phyloP scores from a whole-genome alignment of 352 stramenopile species.

The Pythium monospermum region DNA sequence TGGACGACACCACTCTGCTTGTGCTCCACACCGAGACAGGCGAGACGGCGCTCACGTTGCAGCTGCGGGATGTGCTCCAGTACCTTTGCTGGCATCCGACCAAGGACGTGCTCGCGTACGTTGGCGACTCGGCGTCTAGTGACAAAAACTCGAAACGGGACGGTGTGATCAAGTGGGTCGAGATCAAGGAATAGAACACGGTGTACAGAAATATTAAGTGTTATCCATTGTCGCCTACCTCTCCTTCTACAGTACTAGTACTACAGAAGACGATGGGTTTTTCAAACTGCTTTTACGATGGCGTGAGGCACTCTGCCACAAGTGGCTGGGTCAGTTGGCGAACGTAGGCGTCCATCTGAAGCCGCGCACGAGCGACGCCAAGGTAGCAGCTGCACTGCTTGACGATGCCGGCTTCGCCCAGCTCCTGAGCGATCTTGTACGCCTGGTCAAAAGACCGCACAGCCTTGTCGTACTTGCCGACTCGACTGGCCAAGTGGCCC shows the following conservation, averaged over 20 bases:
- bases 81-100: slow-evolving; percentile 79
- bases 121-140: slow-evolving; percentile 68
- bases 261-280: no score
- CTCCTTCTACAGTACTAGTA: no score
- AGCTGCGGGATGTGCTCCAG: slow-evolving; percentile 68
- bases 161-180: slow-evolving; percentile 81
- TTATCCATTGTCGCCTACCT: no score
- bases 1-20: slow-evolving; percentile 67
- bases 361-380: slow-evolving; percentile 51
- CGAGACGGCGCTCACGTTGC: slow-evolving; percentile 48
- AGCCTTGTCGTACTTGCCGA: slow-evolving; percentile 53
- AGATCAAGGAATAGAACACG: slow-evolving; percentile 68
- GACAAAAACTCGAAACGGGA: slow-evolving; percentile 81
- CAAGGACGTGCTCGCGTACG: slow-evolving; percentile 80
- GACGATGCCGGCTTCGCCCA: slow-evolving; percentile 51
- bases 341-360: slow-evolving; percentile 66
- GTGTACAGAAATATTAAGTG: no score
- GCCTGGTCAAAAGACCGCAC: slow-evolving; percentile 76
- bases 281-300: no score
- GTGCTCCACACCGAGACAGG: slow-evolving; percentile 62
- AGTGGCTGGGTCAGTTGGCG: slow-evolving; percentile 46
- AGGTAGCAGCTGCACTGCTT: slow-evolving; percentile 85
- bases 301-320: no score
- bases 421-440: slow-evolving; percentile 67
- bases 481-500: slow-evolving; percentile 59